Conservation (phyloP, 179 eudicot species). For the Gypsophila paniculata region DNA sequence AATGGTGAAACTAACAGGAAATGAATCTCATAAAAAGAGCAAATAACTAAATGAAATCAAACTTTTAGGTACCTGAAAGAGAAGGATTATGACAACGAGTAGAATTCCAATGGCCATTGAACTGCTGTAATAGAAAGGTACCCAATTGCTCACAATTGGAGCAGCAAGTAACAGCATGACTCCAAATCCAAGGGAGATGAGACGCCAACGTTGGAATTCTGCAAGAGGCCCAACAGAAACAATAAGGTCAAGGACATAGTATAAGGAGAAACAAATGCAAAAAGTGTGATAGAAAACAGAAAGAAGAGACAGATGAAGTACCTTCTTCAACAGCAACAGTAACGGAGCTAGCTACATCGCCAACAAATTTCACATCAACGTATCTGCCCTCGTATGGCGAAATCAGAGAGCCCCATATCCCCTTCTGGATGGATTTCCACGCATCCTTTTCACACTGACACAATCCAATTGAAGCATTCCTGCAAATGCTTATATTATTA, state of each 20-base stretch:
- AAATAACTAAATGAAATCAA: background rate
- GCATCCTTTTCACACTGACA: slow-evolving; percentile 79
- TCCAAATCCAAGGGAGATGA: slow-evolving; percentile 62
- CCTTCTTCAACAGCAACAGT: slow-evolving; percentile 67
- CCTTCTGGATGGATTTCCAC: slow-evolving; percentile 70
- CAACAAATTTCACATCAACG: slow-evolving; percentile 69
- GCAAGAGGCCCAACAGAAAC: slow-evolving; percentile 25
- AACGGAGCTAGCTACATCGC: slow-evolving; percentile 64
- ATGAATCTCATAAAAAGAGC: background rate
- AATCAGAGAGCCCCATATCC: slow-evolving; percentile 59
- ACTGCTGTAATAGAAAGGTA: slow-evolving; percentile 91
- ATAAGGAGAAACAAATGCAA: background rate
- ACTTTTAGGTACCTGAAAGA: slow-evolving; percentile 64
- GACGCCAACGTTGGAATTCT: slow-evolving; percentile 87
- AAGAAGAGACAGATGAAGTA: slow-evolving; percentile 21
- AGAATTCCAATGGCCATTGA: slow-evolving; percentile 86
- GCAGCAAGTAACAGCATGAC: slow-evolving; percentile 57
- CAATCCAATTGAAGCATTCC: slow-evolving; percentile 70
- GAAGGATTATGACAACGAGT: slow-evolving; percentile 75
- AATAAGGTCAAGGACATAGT: background rate
- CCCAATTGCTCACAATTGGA: slow-evolving; percentile 80
- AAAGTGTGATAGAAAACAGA: background rate
- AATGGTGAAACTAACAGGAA: background rate
- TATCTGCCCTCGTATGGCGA: slow-evolving; percentile 79
- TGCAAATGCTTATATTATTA: slow-evolving; percentile 29